Base-by-base conservation (phyloP, 805 yeast genomes). In the Ogataea nonfermentans region DNA sequence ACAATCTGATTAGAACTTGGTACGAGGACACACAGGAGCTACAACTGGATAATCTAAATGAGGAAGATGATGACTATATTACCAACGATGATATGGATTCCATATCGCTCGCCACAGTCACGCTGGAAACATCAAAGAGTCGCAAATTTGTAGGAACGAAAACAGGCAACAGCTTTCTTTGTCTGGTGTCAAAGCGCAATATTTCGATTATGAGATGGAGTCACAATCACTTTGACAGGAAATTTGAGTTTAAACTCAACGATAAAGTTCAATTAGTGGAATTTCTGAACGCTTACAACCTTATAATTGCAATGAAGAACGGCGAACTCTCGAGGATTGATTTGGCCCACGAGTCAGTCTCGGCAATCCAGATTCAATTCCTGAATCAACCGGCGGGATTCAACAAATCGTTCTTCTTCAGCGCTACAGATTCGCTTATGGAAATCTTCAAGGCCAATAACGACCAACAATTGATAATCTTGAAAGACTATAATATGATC, bases 51-150 rank as follows among this genome's bases (percentile, higher is more conserved):
- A 30, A 38, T 2, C 28, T 48, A 5, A 46, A 40, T 29, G 60
- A 55, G 34, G 56, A 52, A 24, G 60, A 55, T 29, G 46, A 44
- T n/a, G 49, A 52, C 14, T 51, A 45, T 33, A 27, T 41, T 30
- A 40, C 43, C 24, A 19, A 37, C 4, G 38, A 46, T 11, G 57
- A 51, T 29, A 49, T 52, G 17, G 66, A 62, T 35, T 48, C 62
- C 10, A 55, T 62, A 12, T 61, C 66, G 2, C 38, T 62, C 28
- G 65, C 65, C 10, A 59, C 63, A 1, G 52, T 55, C 20, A 48
- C 51, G 11, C 25, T 49, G 35, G 44, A 46, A 20, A 31, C 32
- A 20, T 24, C 35, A 12, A 15, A 32, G 10, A 35, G 33, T 25
- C 35, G 32, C 16, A 35, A 26, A 26, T 46, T 41, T 31, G 42